Conservation (phyloP, 768 basidiomycete genomes). For the Boletus insuetus region DNA sequence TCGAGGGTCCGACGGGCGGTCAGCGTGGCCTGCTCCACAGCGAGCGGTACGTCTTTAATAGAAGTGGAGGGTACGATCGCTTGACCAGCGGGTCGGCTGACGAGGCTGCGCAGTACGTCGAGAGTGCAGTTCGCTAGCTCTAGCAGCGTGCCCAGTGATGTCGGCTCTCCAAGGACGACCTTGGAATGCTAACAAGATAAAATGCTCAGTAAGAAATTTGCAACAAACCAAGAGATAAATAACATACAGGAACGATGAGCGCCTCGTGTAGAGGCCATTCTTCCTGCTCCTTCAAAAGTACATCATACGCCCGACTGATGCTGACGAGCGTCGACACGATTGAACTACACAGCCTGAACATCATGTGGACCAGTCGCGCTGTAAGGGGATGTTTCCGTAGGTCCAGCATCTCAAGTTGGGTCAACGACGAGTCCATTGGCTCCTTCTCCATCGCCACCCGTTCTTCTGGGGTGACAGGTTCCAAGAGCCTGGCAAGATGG, state of each 20-base stretch:
- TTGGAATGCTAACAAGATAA: slow-evolving; percentile 65
- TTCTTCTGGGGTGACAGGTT: slow-evolving; percentile 78
- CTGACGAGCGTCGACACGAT: slow-evolving; percentile 67
- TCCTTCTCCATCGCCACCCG: slow-evolving; percentile 67
- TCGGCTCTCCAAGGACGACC: slow-evolving; percentile 76
- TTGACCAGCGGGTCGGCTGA: slow-evolving; percentile 58
- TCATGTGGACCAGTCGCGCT: slow-evolving; percentile 64
- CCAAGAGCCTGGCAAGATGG: slow-evolving; percentile 76
- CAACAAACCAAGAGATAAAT: background rate
- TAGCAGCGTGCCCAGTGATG: slow-evolving; percentile 84
- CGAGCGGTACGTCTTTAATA: slow-evolving; percentile 33
- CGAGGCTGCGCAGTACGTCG: slow-evolving; percentile 68
- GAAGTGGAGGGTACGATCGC: slow-evolving; percentile 40
- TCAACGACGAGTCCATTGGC: slow-evolving; percentile 31
- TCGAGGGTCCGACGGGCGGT: slow-evolving; percentile 66
- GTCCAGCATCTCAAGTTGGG: slow-evolving; percentile 50
- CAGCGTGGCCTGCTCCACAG: slow-evolving; percentile 54
- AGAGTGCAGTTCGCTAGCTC: slow-evolving; percentile 78
- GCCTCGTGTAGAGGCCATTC: slow-evolving; percentile 73
- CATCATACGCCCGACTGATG: slow-evolving; percentile 65
- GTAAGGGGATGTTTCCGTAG: slow-evolving; percentile 69
- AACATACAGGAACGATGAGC: slow-evolving; percentile 68
- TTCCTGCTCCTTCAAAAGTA: slow-evolving; percentile 60
- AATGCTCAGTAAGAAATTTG: background rate
- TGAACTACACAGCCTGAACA: slow-evolving; percentile 69